Conservation (phyloP, 2,329 filamentous ascomycete genomes). For the Biscogniauxia sp. region DNA sequence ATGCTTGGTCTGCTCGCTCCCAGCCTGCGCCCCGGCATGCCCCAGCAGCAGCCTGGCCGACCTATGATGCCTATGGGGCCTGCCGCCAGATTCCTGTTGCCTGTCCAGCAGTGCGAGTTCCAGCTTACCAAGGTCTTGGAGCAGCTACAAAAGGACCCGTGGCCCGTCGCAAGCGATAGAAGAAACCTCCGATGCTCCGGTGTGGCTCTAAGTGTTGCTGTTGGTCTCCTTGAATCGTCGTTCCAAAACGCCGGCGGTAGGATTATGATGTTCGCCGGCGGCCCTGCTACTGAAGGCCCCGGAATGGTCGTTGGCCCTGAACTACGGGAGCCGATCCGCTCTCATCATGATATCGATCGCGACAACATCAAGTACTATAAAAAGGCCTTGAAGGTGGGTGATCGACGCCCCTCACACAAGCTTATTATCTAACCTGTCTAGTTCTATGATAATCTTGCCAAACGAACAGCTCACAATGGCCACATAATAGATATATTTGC, state of each 20-base stretch:
- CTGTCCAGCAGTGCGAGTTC: constrained; percentile 93
- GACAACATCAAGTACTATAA: constrained; percentile 99
- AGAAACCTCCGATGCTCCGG: constrained; percentile 89
- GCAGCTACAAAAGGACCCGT: constrained; percentile 93
- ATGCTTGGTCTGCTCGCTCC: constrained; percentile 85
- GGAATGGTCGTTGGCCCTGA: constrained; percentile 97
- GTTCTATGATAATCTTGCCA: constrained; percentile 94
- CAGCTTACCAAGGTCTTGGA: constrained; percentile 95
- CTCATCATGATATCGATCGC: constrained; percentile 96
- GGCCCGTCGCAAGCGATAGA: constrained; percentile 93
- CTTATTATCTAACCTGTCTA: constrained; percentile 38
- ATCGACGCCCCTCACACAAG: neutral
- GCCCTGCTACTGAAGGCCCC: constrained; percentile 91
- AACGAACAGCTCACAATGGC: constrained; percentile 91
- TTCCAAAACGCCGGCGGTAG: constrained; percentile 94
- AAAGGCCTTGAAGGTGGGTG: constrained; percentile 84
- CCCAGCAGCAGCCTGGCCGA: constrained; percentile 71
- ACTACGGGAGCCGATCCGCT: constrained; percentile 92
- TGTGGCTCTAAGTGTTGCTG: constrained; percentile 92
- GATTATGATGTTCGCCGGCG: constrained; percentile 96
- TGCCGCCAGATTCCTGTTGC: constrained; percentile 85
- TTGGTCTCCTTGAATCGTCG: constrained; percentile 87
- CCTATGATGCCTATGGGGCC: constrained; percentile 73
- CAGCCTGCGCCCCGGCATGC: constrained; percentile 70
- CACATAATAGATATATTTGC: constrained; percentile 98